A percentile compares a stretch with the other conserved stretches of the same genome.
Conservation (phyloP, 2,329 filamentous ascomycete species). For the Lojkania enalia region DNA sequence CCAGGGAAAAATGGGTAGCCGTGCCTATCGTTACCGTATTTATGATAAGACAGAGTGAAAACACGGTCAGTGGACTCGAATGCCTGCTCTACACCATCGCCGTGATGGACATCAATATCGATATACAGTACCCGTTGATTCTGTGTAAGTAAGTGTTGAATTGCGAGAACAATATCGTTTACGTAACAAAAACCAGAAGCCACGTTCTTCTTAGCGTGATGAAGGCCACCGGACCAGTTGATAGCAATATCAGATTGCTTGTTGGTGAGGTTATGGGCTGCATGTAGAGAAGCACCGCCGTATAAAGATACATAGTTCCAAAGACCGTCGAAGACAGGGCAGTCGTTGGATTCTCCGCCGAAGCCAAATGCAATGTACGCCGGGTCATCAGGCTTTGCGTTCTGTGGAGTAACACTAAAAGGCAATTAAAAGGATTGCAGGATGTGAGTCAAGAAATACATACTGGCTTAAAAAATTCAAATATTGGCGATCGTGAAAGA, state of each 20-base stretch:
- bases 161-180: slow-evolving; percentile 95
- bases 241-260: slow-evolving; percentile 92
- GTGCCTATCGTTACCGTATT: slow-evolving; percentile 73
- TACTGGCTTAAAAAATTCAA: slow-evolving; percentile 74
- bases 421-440: slow-evolving; percentile 10
- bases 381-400: slow-evolving; percentile 47
- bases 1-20: slow-evolving; percentile 77
- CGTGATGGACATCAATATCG: slow-evolving; percentile 91
- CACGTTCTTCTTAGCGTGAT: slow-evolving; percentile 93
- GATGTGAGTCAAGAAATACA: slow-evolving; percentile 5
- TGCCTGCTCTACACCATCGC: slow-evolving; percentile 87
- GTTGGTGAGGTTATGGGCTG: slow-evolving; percentile 84
- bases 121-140: slow-evolving; percentile 90
- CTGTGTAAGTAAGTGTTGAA: slow-evolving; percentile 81
- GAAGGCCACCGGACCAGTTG: slow-evolving; percentile 94
- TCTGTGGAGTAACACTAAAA: slow-evolving; percentile 51
- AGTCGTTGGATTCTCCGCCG: slow-evolving; percentile 72
- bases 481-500: slow-evolving; percentile 88
- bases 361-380: slow-evolving; percentile 73
- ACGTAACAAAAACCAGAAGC: slow-evolving; percentile 98
- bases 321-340: slow-evolving; percentile 92
- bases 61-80: slow-evolving; percentile 89
- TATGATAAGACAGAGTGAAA: slow-evolving; percentile 94
- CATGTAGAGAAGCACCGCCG: slow-evolving; percentile 86
- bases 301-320: slow-evolving; percentile 96